Evolutionary conservation across 306 rosid genomes (phyloP), one percentile per base, ranked within the genome.

Genomic region (Malus sylvestris): DNA sequence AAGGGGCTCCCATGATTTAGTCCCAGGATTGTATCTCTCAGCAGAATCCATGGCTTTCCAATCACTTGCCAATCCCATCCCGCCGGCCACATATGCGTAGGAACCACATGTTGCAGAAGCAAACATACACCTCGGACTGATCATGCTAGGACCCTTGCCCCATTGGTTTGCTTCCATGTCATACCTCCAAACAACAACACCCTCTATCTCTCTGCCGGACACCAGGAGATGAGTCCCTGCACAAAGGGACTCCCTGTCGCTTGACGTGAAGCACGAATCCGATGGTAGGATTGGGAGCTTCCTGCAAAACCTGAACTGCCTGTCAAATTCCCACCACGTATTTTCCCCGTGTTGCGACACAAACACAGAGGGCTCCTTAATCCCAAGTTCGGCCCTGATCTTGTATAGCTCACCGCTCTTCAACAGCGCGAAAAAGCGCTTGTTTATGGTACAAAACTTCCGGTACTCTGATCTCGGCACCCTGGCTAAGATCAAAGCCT

Each of bases 171-270:
- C 62, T 12, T 64, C 73, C 52, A 86, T 74, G 20, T 90, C 87
- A 42, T 78, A 90, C 59, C 89, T 79, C 97, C 97, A 94, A 66
- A 86, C 65, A 22, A 81, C 89, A 12, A 88, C 33, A 10, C 96
- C 93, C 3, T 75, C 84, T n/a, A 83, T 11, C 60, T 92, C 93
- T 77, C 75, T 85, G 20, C 98, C 98, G 0, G 89, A 90, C 7
- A 91, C 94, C 3, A 94, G 77, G 1, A 94, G 88, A 76, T 92
- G 87, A 9, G 97, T 87, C 32, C 98, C 97, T 40, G 89, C 95
- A 74, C 88, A 85, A 23, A 90, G 82, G 4, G 98, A 88, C 73
- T 94, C 97, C 53, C 91, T 94, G 55, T 90, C 96, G 3, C 88
- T 85, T 14, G 12, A 45, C 72, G 76, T 74, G 60, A 94, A 91